A percentile compares a stretch with the other conserved stretches of the same genome.
Evolutionary conservation across 106 monocot genomes (phyloP).

Genomic region (Cymbidium sinense): DNA sequence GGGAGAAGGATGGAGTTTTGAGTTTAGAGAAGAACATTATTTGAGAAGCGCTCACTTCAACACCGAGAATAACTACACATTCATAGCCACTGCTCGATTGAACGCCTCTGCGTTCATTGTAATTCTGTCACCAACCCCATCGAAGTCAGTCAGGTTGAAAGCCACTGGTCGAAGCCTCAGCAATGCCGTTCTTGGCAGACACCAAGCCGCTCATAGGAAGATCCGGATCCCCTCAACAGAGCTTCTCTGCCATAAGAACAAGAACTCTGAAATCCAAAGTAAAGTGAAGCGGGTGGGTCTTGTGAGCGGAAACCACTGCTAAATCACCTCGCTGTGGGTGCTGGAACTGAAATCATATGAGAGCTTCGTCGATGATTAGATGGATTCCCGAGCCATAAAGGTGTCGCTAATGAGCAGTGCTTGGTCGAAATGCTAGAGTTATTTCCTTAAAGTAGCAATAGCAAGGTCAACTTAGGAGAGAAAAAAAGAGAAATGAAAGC

Average conservation of each 20-base stretch:
- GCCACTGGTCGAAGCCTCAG: constrained; percentile 15
- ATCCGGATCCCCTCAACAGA: constrained; percentile 6
- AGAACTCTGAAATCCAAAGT: constrained; percentile 28
- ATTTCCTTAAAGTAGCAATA: too few species aligned
- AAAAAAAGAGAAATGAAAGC: too few species aligned
- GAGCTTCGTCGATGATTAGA: too few species aligned
- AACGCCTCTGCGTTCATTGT: constrained; percentile 52
- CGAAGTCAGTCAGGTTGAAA: constrained; percentile 54
- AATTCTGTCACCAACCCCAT: constrained; percentile 52
- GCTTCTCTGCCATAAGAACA: constrained; percentile 38
- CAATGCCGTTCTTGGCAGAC: background rate
- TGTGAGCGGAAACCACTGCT: constrained; percentile 8
- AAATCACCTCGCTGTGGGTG: constrained; percentile 10
- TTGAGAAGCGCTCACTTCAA: too few species aligned
- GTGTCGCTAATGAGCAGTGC: too few species aligned
- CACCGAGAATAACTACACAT: too few species aligned
- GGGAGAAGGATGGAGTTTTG: too few species aligned
- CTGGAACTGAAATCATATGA: constrained; percentile 7
- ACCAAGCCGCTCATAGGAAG: constrained; percentile 1
- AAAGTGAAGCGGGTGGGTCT: constrained; percentile 3
- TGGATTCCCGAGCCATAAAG: too few species aligned
- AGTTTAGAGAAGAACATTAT: too few species aligned
- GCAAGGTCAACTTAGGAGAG: too few species aligned
- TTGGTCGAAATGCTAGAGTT: too few species aligned
- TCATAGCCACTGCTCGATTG: constrained; percentile 42